Evolutionary conservation across 768 basidiomycete genomes (phyloP), one percentile per base, ranked within the genome.

Genomic region (Lepiota brunneoincarnata): DNA sequence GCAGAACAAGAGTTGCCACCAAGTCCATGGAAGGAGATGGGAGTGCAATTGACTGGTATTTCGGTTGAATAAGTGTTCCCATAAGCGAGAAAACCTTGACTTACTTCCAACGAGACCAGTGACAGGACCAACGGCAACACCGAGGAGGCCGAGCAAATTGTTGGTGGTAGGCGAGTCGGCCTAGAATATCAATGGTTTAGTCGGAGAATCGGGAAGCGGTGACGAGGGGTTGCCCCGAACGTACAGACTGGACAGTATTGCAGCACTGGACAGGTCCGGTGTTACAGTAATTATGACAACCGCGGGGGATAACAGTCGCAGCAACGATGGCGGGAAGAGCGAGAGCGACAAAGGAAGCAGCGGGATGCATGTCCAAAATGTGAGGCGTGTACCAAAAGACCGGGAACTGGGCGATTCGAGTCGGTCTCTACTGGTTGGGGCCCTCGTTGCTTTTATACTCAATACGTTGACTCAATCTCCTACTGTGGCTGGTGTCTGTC

Each of bases 271-370:
- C 12, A 6, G 42, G 24, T 12, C 63, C 63, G 17, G 59, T 60
- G 58, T 61, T 59, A 58, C 62, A 61, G 20, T 52, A 57, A 39
- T 62, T 59, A 46, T 43, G n/a, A n/a, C n/a, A n/a, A n/a, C n/a
- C 51, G 5, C 15, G 41, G 46, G 54, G 53, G 12, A 63, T 20
- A 31, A 40, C 58, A 37, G 39, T 59, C 50, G 63, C 64, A 38
- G 58, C 59, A 28, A 60, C 63, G 55, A 66, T 56, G 47, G 60
- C 44, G 42, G 63, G 59, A 40, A 66, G 60, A 52, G 59, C 63
- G 37, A 64, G 50, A 36, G 61, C 57, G n/a, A n/a, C n/a, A 50
- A 45, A 20, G 17, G 58, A 40, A 41, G 53, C 49, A 48, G 59
- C 59, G 49, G 51, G 44, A 47, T 60, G 57, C 64, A 65, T 65